Evolutionary conservation across 345 rosid genomes (phyloP), one percentile per base, ranked within the genome.

Genomic region (Ricinus communis): DNA sequence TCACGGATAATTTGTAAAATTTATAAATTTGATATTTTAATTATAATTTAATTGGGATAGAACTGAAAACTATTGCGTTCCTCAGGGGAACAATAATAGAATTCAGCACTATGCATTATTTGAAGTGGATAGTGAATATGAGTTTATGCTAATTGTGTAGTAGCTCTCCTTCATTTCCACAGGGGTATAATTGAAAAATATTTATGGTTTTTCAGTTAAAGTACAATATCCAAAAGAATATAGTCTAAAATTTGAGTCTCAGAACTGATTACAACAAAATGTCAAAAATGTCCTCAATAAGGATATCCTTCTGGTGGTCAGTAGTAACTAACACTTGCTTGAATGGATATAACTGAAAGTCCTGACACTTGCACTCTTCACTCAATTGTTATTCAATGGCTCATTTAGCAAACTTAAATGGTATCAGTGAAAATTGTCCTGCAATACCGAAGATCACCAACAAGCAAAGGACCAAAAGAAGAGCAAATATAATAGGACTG

Each of bases 301-400:
- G 82, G 90, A 86, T 86, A 80, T 84, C 12, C 28, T 75, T 75
- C 74, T 47, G 60, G 83, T 86, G 87, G 87, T 33, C 84, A 67
- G 62, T 2, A 58, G 55, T 11, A 38, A 59, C 65, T 63, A 61
- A 7, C 11, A 58, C 51, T 63, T 52, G 11, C 46, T 54, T 45
- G 5, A 74, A 65, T 33, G 59, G 79, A 74, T 68, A 66, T 54
- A 75, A 71, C 77, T 63, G 50, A 45, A 41, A 30, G 11, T 33
- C 74, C 54, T 28, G 28, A 31, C 21, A 40, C 55, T 58, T 21
- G n/a, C 43, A 12, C n/a, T 15, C 43, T 27, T 15, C 28, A 25
- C 51, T 61, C 10, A 15, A 0, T 16, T 36, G 61, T 58, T 59
- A 64, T 25, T 0, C 56, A 69, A 84, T 84, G 93, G 88, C 82